A percentile compares a stretch with the other conserved stretches of the same genome.
phyloP scores from a whole-genome alignment of 257 asterid species.

The Capsicum pubescens region DNA sequence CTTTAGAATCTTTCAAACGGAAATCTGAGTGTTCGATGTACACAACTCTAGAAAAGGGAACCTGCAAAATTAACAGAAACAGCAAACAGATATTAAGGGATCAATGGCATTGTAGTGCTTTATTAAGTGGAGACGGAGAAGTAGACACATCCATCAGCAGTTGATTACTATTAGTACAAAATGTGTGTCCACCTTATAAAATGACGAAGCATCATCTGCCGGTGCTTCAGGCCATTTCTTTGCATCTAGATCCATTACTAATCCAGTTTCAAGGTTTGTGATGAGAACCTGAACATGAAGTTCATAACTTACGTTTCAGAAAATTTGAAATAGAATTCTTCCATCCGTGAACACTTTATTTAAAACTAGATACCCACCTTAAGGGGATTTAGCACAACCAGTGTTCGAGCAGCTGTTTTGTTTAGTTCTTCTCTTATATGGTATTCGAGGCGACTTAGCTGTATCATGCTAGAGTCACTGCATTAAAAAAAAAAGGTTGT shows the following conservation, averaged over 20 bases:
- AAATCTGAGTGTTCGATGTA: constrained; percentile 85
- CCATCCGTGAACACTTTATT: not conserved
- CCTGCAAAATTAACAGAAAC: constrained; percentile 47
- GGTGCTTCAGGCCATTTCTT: constrained; percentile 97
- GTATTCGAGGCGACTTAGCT: constrained; percentile 79
- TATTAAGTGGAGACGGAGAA: not conserved
- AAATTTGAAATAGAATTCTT: not conserved
- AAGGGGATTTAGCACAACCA: constrained; percentile 89
- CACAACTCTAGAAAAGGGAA: constrained; percentile 86
- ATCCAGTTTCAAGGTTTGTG: constrained; percentile 68
- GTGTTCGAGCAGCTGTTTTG: constrained; percentile 72
- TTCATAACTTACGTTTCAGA: not conserved
- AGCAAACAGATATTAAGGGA: constrained; percentile 3
- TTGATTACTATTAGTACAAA: not conserved
- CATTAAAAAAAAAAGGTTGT: constrained; percentile 32
- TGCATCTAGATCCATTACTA: constrained; percentile 79
- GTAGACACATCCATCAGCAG: constrained; percentile 10
- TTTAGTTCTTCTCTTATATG: constrained; percentile 93
- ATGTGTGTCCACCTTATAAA: constrained; percentile 61
- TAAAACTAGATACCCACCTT: constrained; percentile 54
- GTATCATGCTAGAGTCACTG: constrained; percentile 91
- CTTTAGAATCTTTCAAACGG: constrained; percentile 87
- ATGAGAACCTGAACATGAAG: constrained; percentile 66
- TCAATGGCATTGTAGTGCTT: not conserved
- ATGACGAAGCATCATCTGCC: constrained; percentile 62